A percentile compares a stretch with the other conserved stretches of the same genome.
Evolutionary conservation across 306 rosid genomes (phyloP).

Genomic region (Gastrolobium bilobum): DNA sequence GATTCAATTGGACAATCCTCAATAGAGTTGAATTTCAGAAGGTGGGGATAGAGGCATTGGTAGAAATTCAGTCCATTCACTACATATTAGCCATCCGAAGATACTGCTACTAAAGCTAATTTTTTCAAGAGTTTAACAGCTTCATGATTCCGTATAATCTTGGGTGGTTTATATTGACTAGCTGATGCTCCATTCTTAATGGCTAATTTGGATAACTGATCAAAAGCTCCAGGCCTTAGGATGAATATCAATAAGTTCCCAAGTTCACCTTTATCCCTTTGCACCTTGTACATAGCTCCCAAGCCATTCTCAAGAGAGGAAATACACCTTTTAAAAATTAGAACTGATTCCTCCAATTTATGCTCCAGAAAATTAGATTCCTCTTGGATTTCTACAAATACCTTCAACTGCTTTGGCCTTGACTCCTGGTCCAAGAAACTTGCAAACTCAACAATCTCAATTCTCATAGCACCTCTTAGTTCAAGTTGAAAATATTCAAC

Average conservation of each 20-base stretch:
- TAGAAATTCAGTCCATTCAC: constrained; percentile 17
- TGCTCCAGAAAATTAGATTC: constrained; percentile 48
- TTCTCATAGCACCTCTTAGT: constrained; percentile 48
- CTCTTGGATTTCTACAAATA: constrained; percentile 62
- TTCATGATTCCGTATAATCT: constrained; percentile 65
- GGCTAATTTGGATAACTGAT: constrained; percentile 55
- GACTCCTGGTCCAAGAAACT: constrained; percentile 60
- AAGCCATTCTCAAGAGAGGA: constrained; percentile 61
- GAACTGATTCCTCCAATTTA: constrained; percentile 48
- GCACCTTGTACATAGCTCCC: constrained; percentile 68
- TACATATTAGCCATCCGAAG: constrained; percentile 37
- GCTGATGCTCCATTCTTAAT: constrained; percentile 69
- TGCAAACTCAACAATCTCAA: constrained; percentile 64
- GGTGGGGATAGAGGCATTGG: background rate
- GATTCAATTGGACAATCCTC: background rate
- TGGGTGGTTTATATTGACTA: constrained; percentile 75
- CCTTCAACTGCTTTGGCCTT: constrained; percentile 57
- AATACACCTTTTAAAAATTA: constrained; percentile 50
- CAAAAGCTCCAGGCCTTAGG: constrained; percentile 64
- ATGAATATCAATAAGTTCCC: constrained; percentile 55
- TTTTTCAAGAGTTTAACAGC: constrained; percentile 55
- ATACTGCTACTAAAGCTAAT: constrained; percentile 41
- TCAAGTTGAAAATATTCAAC: constrained; percentile 56
- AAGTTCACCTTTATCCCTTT: constrained; percentile 58
- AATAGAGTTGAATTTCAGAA: background rate